phyloP scores from a whole-genome alignment of 1,284 basidiomycete species.

The Pascua guehoae region DNA sequence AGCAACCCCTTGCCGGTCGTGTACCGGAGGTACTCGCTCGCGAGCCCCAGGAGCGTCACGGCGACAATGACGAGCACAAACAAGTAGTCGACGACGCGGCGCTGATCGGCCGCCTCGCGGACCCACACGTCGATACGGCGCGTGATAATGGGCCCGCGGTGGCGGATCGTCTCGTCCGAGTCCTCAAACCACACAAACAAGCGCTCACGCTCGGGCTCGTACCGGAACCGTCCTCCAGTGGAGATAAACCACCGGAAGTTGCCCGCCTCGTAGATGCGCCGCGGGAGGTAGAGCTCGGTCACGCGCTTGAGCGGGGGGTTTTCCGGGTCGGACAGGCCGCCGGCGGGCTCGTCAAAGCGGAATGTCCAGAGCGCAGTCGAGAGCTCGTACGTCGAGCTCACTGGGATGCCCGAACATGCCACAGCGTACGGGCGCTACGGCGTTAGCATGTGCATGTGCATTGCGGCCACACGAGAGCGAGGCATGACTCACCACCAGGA shows the following conservation, averaged over 20 bases:
- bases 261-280: slow-evolving; percentile 25
- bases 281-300: slow-evolving; percentile 76
- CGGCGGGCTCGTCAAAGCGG: slow-evolving; percentile 27
- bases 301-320: slow-evolving; percentile 54
- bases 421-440: slow-evolving; percentile 47
- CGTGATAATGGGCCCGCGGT: slow-evolving; percentile 1
- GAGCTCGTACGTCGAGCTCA: slow-evolving; percentile 28
- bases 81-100: neutral
- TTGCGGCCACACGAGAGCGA: neutral
- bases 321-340: slow-evolving; percentile 23
- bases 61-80: neutral
- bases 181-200: slow-evolving; percentile 43
- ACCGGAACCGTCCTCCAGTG: slow-evolving; percentile 25
- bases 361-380: slow-evolving; percentile 28
- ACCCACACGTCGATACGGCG: slow-evolving; percentile 42
- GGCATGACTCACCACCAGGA: slow-evolving; percentile 58
- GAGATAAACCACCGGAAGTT: slow-evolving; percentile 24
- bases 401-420: slow-evolving; percentile 43
- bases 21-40: slow-evolving; percentile 6
- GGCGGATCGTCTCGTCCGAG: slow-evolving; percentile 6
- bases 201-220: slow-evolving; percentile 32
- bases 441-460: slow-evolving; percentile 3
- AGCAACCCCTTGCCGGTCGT: slow-evolving; percentile 4
- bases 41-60: neutral
- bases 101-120: slow-evolving; percentile 1